A percentile compares a stretch with the other conserved stretches of the same genome.
These are phyloP conservation scores for Seiridium cupressi DNA, from an alignment of 2,329 filamentous ascomycete genomes.

Conservation along the genomic window DNA sequence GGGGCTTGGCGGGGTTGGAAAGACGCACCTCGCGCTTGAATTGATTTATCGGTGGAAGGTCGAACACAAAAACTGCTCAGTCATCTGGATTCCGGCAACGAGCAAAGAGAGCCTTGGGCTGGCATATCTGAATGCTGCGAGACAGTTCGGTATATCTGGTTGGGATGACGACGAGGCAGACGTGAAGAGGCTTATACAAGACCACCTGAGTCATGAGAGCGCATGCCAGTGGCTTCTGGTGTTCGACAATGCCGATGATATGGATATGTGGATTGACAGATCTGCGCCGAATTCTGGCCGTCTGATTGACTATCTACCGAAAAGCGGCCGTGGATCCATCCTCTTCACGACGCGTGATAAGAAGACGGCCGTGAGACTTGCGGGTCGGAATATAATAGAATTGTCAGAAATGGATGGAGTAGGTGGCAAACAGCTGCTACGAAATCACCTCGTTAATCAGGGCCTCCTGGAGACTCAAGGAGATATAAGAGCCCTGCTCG, in stretches of 20 bases:
- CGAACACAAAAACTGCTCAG: conserved; percentile 22
- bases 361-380: conserved; percentile 13
- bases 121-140: conserved; percentile 29
- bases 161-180: conserved; percentile 30
- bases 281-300: not conserved
- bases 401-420: not conserved
- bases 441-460: conserved; percentile 27
- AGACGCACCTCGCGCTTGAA: conserved; percentile 35
- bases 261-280: conserved; percentile 20
- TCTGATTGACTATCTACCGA: conserved; percentile 27
- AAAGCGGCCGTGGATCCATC: conserved; percentile 25
- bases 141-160: conserved; percentile 19
- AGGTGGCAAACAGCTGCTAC: conserved; percentile 23
- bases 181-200: conserved; percentile 31
- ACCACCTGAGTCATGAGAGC: conserved; percentile 19
- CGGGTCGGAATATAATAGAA: not conserved
- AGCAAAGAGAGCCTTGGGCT: conserved; percentile 26
- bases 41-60: conserved; percentile 23
- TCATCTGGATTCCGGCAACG: conserved; percentile 37
- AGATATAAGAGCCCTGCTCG: not conserved
- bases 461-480: conserved; percentile 19
- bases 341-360: conserved; percentile 33
- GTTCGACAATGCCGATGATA: conserved; percentile 42
- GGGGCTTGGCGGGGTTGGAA: conserved; percentile 32
- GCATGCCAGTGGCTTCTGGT: conserved; percentile 35